These are phyloP conservation scores for Simmondsia chinensis DNA, from an alignment of 148 eudicot species.

Conservation along the genomic window DNA sequence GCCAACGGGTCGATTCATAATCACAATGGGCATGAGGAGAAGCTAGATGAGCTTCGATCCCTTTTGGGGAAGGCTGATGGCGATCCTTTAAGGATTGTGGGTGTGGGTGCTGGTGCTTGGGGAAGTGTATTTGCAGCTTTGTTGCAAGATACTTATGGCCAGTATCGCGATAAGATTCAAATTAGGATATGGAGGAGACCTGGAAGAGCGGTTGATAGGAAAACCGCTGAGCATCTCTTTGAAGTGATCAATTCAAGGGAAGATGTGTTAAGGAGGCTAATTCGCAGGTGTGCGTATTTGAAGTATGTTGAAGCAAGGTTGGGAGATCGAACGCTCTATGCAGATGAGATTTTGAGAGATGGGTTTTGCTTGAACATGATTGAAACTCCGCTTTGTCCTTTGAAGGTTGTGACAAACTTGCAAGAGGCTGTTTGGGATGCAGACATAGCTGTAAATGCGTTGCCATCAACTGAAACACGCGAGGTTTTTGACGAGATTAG, in stretches of 20 bases:
- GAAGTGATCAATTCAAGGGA: conserved; percentile 58
- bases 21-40: conserved; percentile 33
- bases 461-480: conserved; percentile 67
- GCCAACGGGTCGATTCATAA: conserved; percentile 24
- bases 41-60: conserved; percentile 40
- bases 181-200: conserved; percentile 56
- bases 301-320: conserved; percentile 52
- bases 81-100: conserved; percentile 38
- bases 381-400: conserved; percentile 53
- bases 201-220: conserved; percentile 43
- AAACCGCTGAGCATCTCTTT: conserved; percentile 49
- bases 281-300: conserved; percentile 43
- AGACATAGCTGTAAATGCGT: conserved; percentile 51
- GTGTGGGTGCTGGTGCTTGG: conserved; percentile 67
- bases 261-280: conserved; percentile 46
- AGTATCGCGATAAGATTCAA: conserved; percentile 46
- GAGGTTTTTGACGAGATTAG: conserved; percentile 73
- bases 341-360: conserved; percentile 55
- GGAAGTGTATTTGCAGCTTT: conserved; percentile 57
- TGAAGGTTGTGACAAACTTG: conserved; percentile 59
- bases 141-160: conserved; percentile 54
- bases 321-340: conserved; percentile 55
- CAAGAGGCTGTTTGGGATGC: conserved; percentile 75
- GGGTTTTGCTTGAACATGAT: conserved; percentile 60
- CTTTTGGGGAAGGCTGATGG: conserved; percentile 33